A percentile compares a stretch with the other conserved stretches of the same genome.
phyloP scores from a whole-genome alignment of 1,284 basidiomycete species.

The Cutaneotrichosporon spelunceum region DNA sequence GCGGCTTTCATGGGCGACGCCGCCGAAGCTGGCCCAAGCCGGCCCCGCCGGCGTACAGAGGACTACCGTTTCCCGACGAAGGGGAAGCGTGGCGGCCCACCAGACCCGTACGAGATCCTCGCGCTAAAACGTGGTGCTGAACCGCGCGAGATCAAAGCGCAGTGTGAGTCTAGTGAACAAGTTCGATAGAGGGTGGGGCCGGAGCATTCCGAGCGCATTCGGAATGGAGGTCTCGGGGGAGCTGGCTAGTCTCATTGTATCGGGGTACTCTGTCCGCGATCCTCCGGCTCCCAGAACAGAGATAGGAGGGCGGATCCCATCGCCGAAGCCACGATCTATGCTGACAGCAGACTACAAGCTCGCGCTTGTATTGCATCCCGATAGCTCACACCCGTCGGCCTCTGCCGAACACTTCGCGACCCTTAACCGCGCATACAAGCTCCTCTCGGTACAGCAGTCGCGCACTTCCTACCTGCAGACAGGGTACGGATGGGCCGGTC shows the following conservation, averaged over 20 bases:
- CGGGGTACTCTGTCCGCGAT: neutral
- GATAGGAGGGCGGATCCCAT: neutral
- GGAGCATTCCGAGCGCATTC: neutral
- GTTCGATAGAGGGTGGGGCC: neutral
- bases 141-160: conserved; percentile 42
- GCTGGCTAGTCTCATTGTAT: neutral
- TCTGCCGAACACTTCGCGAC: conserved; percentile 45
- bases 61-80: conserved; percentile 38
- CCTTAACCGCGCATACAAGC: conserved; percentile 47
- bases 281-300: neutral
- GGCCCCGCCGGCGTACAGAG: neutral
- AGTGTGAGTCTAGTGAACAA: conserved; percentile 36
- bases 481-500: conserved; percentile 43
- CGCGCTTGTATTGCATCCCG: conserved; percentile 49
- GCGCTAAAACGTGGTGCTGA: conserved; percentile 37
- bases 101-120: conserved; percentile 48
- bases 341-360: conserved; percentile 45
- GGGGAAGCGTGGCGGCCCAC: conserved; percentile 35
- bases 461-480: conserved; percentile 41
- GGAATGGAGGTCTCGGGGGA: neutral
- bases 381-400: conserved; percentile 48
- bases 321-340: neutral
- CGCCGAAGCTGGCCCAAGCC: neutral
- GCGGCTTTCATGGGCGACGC: conserved; percentile 13
- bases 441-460: conserved; percentile 37